These are phyloP conservation scores for Ganoderma boninense DNA, from an alignment of 1,284 basidiomycete species.

Conservation along the genomic window DNA sequence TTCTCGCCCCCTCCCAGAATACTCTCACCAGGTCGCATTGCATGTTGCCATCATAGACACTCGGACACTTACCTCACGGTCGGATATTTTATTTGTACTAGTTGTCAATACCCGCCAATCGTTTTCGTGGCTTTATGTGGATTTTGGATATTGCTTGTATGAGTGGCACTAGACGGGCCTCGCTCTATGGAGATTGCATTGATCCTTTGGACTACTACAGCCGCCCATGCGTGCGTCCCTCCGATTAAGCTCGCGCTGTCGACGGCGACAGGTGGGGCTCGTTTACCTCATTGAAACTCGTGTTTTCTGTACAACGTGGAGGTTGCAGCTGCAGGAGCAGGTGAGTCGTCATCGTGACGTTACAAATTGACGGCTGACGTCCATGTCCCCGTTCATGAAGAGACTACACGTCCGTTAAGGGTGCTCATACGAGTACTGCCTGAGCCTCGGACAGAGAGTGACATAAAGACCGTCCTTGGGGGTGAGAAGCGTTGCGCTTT, in stretches of 20 bases:
- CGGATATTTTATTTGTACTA: conserved; percentile 5
- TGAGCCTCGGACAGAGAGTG: no score
- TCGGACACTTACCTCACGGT: background rate
- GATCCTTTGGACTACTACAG: background rate
- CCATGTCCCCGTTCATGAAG: background rate
- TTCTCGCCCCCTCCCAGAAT: conserved; percentile 4
- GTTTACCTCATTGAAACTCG: background rate
- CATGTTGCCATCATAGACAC: conserved; percentile 1
- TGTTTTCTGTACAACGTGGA: background rate
- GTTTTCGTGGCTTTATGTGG: background rate
- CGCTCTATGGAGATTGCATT: background rate
- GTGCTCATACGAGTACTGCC: no score
- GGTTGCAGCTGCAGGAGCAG: background rate
- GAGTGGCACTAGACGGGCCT: background rate
- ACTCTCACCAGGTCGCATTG: background rate
- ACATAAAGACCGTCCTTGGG: no score
- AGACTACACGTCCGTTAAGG: no score
- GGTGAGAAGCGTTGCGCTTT: no score
- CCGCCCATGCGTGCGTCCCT: background rate
- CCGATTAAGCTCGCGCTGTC: background rate
- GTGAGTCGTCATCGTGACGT: background rate
- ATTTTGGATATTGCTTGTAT: background rate
- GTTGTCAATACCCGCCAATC: background rate
- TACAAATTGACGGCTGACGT: background rate
- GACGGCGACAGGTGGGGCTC: background rate